These are phyloP conservation scores for Chloranthus sessilifolius DNA, from an alignment of 164 flowering plant species.

Conservation along the genomic window DNA sequence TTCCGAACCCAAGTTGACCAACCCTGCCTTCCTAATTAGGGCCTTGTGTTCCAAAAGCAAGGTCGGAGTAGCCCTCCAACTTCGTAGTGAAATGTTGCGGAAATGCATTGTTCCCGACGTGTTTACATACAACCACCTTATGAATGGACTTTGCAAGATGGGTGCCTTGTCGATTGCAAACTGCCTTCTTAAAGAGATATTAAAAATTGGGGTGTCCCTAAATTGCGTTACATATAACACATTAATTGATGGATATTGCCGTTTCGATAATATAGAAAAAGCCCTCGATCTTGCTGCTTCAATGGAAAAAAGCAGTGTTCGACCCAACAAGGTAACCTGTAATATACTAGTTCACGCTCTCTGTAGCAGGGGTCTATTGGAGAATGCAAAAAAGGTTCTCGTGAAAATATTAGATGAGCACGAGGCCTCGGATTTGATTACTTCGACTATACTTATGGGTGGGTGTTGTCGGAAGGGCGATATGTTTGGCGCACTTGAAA, in stretches of 20 bases:
- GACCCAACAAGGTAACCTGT: constrained; percentile 57
- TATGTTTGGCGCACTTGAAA: constrained; percentile 30
- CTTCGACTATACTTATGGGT: constrained; percentile 71
- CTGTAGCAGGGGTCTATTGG: constrained; percentile 53
- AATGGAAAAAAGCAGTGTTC: constrained; percentile 41
- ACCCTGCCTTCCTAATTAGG: constrained; percentile 27
- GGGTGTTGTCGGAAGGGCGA: constrained; percentile 48
- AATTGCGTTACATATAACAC: constrained; percentile 60
- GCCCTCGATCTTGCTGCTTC: constrained; percentile 44
- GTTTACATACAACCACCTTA: constrained; percentile 53
- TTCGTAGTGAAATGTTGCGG: constrained; percentile 38
- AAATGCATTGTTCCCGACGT: constrained; percentile 43
- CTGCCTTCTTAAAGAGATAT: constrained; percentile 50
- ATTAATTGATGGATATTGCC: constrained; percentile 59
- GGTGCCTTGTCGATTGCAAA: constrained; percentile 56
- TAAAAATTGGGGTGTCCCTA: constrained; percentile 49
- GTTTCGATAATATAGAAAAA: constrained; percentile 41
- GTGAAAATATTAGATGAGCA: constrained; percentile 37
- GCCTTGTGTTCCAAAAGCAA: constrained; percentile 52
- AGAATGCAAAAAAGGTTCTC: constrained; percentile 47
- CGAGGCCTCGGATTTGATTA: constrained; percentile 32
- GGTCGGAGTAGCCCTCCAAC: constrained; percentile 47
- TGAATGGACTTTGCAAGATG: constrained; percentile 55
- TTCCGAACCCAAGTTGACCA: constrained; percentile 11
- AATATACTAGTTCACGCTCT: constrained; percentile 65